phyloP scores from a whole-genome alignment of 352 stramenopile genomes.

The Phytopythium sindhum region DNA sequence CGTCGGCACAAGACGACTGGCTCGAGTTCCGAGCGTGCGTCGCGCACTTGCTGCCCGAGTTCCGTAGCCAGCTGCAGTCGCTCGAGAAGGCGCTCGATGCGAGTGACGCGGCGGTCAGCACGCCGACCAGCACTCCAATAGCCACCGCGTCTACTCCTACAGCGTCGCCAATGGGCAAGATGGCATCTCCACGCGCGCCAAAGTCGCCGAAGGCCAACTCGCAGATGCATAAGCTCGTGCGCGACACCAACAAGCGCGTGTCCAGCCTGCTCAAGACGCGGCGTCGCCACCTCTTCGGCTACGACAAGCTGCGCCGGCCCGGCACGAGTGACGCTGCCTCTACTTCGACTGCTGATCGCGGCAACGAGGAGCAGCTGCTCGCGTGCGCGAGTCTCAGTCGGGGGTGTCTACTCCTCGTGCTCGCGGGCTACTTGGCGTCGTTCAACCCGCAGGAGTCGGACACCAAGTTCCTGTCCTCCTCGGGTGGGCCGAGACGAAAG shows the following conservation, averaged over 20 bases:
- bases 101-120: slow-evolving; percentile 5
- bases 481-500: slow-evolving; percentile 43
- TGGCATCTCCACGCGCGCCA: slow-evolving; percentile 10
- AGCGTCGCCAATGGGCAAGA: too few species aligned
- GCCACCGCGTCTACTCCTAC: not conserved
- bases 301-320: slow-evolving; percentile 38
- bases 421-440: slow-evolving; percentile 70
- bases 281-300: slow-evolving; percentile 58
- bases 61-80: slow-evolving; percentile 15
- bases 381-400: slow-evolving; percentile 57
- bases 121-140: not conserved
- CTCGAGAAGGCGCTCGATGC: slow-evolving; percentile 5
- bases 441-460: slow-evolving; percentile 82
- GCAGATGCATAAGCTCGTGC: slow-evolving; percentile 31
- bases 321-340: slow-evolving; percentile 5
- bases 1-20: slow-evolving; percentile 54
- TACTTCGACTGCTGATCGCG: slow-evolving; percentile 15
- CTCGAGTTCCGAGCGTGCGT: slow-evolving; percentile 55
- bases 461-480: slow-evolving; percentile 66
- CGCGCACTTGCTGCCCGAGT: slow-evolving; percentile 52
- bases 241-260: slow-evolving; percentile 31
- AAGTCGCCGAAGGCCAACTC: slow-evolving; percentile 10
- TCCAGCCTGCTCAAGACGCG: slow-evolving; percentile 43
- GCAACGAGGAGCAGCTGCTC: slow-evolving; percentile 38
- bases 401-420: slow-evolving; percentile 66